These are phyloP conservation scores for Macroventuria anomochaeta DNA, from an alignment of 2,329 filamentous ascomycete species.

Conservation along the genomic window DNA sequence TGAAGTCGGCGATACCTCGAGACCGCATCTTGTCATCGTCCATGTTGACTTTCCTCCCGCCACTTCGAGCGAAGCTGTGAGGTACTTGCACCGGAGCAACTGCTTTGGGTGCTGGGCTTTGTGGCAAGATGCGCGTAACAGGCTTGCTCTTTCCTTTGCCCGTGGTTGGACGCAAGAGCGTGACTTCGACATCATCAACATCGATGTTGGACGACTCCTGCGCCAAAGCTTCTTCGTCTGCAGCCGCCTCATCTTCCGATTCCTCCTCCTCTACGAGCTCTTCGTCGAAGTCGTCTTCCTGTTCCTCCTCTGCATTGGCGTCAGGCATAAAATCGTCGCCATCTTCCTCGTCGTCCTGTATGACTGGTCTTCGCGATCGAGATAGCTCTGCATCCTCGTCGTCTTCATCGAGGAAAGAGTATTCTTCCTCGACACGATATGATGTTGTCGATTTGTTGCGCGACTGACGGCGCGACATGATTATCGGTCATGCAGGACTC, in stretches of 20 bases:
- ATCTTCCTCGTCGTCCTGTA: constrained; percentile 28
- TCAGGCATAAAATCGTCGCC: constrained; percentile 37
- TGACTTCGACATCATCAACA: constrained; percentile 10
- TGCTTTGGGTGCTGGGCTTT: background rate
- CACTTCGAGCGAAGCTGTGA: constrained; percentile 22
- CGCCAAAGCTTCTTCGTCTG: constrained; percentile 21
- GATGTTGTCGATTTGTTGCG: constrained; percentile 27
- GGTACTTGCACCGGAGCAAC: constrained; percentile 12
- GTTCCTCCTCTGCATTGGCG: constrained; percentile 33
- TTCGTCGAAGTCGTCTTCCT: constrained; percentile 42
- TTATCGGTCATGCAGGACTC: constrained; percentile 18
- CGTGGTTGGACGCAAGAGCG: constrained; percentile 5
- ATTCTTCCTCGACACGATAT: constrained; percentile 32
- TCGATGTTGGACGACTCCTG: constrained; percentile 21
- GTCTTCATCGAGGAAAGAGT: constrained; percentile 31
- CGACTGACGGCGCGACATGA: constrained; percentile 30
- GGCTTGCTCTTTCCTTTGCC: constrained; percentile 9
- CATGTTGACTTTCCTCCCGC: constrained; percentile 21
- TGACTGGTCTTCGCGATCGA: constrained; percentile 13
- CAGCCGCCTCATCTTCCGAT: constrained; percentile 27
- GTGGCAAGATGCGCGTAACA: background rate
- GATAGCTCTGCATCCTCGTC: constrained; percentile 20
- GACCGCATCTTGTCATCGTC: constrained; percentile 28
- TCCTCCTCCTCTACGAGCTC: constrained; percentile 40
- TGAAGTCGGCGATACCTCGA: constrained; percentile 42